A percentile compares a stretch with the other conserved stretches of the same genome.
Conservation (phyloP, 257 asterid genomes). For the Nemophila menziesii region DNA sequence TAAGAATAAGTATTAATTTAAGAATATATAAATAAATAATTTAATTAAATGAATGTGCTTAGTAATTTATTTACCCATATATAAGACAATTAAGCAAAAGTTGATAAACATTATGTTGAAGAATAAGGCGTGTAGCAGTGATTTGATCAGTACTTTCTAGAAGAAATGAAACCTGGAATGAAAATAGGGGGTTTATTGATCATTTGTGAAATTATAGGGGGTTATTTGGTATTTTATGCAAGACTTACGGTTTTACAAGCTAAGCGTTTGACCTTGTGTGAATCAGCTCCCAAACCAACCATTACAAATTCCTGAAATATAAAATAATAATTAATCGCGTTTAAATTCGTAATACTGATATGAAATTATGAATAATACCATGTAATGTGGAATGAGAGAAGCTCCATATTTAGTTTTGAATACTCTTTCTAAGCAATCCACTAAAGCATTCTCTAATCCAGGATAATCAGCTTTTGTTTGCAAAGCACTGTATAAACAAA, state of each 20-base stretch:
- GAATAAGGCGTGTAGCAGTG: constrained; percentile 40
- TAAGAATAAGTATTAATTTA: not conserved
- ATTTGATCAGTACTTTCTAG: constrained; percentile 48
- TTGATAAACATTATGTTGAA: constrained; percentile 47
- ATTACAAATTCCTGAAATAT: constrained; percentile 53
- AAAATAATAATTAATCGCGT: too few relatives aligned
- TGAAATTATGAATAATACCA: constrained; percentile 30
- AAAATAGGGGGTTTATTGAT: too few relatives aligned
- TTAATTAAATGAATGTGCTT: not conserved
- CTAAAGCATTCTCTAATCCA: constrained; percentile 64
- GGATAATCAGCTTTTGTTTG: constrained; percentile 67
- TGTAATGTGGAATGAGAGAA: constrained; percentile 79
- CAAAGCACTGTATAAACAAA: constrained; percentile 43
- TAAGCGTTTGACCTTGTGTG: constrained; percentile 67
- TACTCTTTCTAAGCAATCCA: constrained; percentile 62
- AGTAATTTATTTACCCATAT: too few relatives aligned
- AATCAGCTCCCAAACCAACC: constrained; percentile 76
- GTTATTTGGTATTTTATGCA: constrained; percentile 4
- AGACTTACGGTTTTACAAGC: constrained; percentile 72
- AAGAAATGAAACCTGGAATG: constrained; percentile 71
- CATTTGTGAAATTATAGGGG: not conserved
- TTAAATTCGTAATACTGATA: too few relatives aligned
- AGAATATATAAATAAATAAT: not conserved
- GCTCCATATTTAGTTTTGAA: constrained; percentile 84
- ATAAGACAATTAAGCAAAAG: constrained; percentile 74